Evolutionary conservation across 2,329 filamentous ascomycete genomes (phyloP), one percentile per base, ranked within the genome.

Genomic region (Emergomyces orientalis): DNA sequence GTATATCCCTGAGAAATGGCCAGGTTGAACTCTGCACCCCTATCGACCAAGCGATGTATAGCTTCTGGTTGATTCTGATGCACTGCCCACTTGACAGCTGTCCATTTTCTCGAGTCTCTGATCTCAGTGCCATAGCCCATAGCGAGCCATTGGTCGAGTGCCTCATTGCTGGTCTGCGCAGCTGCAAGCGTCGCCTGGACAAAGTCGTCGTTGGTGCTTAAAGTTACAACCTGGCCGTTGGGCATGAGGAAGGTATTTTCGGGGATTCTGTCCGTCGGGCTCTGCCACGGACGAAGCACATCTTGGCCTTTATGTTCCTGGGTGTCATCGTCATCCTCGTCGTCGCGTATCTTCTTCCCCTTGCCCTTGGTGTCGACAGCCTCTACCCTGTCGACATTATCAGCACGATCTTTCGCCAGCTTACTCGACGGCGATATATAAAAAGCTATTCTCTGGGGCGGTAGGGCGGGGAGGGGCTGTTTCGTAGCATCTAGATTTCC

Each of bases 141-240:
- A 14, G 22, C 39, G 17, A 59, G 56, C 56, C 56, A 58, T 30
- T 58, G 22, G 17, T 45, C 56, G 14, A 58, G 39, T 7, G 22
- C 56, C 37, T 58, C 22, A 30, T 58, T 39, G 14, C 56, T 25
- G 37, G 37, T 45, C 56, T 32, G 56, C 13, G 56, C 56, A n/a
- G 56, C 56, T 25, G 41, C 56, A 30, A 59, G 41, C 22, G 56
- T 59, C 25, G 56, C 56, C 39, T 59, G 56, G 37, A 59, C 56
- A 47, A 59, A 32, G 25, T 45, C 37, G 14, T 43, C n/a, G 34
- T 59, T 59, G 37, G 56, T 45, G 17, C 30, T 30, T 19, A 59
- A 6, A 1, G 37, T 59, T 14, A 32, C 22, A 11, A 30, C 22
- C 25, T 41, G n/a, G 13, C 56, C 56, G 22, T 45, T 45, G 19